Evolutionary conservation across 1,139 yeast genomes (phyloP).

Genomic region (Pichia sp.): DNA sequence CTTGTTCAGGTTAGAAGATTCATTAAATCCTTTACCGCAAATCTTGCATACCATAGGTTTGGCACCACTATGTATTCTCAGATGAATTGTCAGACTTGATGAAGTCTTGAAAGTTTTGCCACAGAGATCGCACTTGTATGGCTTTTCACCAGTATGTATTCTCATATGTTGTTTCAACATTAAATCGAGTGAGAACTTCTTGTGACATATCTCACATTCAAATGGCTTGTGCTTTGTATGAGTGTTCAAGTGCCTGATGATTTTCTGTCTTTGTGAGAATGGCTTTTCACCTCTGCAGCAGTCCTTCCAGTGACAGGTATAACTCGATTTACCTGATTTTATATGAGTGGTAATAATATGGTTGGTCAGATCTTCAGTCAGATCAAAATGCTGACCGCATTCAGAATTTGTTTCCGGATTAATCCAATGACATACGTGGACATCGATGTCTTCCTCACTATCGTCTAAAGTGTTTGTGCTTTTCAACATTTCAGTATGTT

Average conservation of each 20-base stretch:
- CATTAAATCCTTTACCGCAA: constrained; percentile 83
- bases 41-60: constrained; percentile 78
- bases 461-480: neutral
- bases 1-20: constrained; percentile 81
- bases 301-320: constrained; percentile 72
- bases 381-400: constrained; percentile 48
- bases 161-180: constrained; percentile 73
- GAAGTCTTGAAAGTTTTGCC: constrained; percentile 51
- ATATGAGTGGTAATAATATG: constrained; percentile 69
- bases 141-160: constrained; percentile 81
- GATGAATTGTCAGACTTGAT: constrained; percentile 51
- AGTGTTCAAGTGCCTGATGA: constrained; percentile 77
- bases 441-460: constrained; percentile 27
- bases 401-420: constrained; percentile 17
- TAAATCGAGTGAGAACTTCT: constrained; percentile 62
- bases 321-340: constrained; percentile 66
- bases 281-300: constrained; percentile 62
- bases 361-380: constrained; percentile 59
- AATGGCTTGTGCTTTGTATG: constrained; percentile 85
- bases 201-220: constrained; percentile 62
- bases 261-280: constrained; percentile 80
- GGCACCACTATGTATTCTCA: constrained; percentile 54
- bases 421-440: constrained; percentile 38
- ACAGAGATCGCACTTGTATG: constrained; percentile 45
- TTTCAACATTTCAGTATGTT: constrained; percentile 20